Percentiles rank a stretch among this genome's conserved stretches.
These are phyloP conservation scores for Atkinsonella texensis DNA, from an alignment of 2,329 filamentous ascomycete species.

Conservation along the genomic window DNA sequence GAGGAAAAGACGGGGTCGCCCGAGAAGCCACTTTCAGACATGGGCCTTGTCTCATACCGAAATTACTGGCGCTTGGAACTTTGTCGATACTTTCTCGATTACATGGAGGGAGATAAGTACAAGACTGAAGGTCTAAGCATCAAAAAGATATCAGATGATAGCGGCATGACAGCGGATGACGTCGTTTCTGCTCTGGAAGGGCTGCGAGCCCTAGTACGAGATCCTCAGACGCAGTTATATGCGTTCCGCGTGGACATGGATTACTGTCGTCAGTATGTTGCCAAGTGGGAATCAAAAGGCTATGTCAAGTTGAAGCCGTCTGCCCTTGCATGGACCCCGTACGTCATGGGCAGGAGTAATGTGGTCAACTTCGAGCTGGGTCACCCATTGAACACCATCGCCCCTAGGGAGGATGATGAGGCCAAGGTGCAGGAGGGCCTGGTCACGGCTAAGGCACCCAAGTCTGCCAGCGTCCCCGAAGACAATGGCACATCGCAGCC, in stretches of 20 bases:
- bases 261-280: slow-evolving; percentile 79
- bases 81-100: slow-evolving; percentile 66
- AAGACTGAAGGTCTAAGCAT: slow-evolving; percentile 43
- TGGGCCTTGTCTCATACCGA: slow-evolving; percentile 92
- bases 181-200: slow-evolving; percentile 90
- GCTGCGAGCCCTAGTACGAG: slow-evolving; percentile 75
- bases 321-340: slow-evolving; percentile 86
- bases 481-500: slow-evolving; percentile 6
- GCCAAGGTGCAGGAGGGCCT: slow-evolving; percentile 24
- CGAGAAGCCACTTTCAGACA: slow-evolving; percentile 94
- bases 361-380: slow-evolving; percentile 73
- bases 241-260: slow-evolving; percentile 76
- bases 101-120: slow-evolving; percentile 17
- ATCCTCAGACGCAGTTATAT: slow-evolving; percentile 79
- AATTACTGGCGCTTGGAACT: slow-evolving; percentile 93
- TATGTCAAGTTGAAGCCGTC: slow-evolving; percentile 76
- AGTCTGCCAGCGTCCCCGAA: slow-evolving; percentile 6
- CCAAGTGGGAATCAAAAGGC: slow-evolving; percentile 78
- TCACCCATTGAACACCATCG: slow-evolving; percentile 72
- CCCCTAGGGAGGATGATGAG: slow-evolving; percentile 68
- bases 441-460: neutral
- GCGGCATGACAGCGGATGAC: slow-evolving; percentile 92
- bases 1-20: slow-evolving; percentile 92
- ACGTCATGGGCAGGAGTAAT: slow-evolving; percentile 84
- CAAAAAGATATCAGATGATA: slow-evolving; percentile 68